Base-by-base conservation (phyloP, 371 early-diverging fungal genomes). In the Blakeslea trispora region DNA sequence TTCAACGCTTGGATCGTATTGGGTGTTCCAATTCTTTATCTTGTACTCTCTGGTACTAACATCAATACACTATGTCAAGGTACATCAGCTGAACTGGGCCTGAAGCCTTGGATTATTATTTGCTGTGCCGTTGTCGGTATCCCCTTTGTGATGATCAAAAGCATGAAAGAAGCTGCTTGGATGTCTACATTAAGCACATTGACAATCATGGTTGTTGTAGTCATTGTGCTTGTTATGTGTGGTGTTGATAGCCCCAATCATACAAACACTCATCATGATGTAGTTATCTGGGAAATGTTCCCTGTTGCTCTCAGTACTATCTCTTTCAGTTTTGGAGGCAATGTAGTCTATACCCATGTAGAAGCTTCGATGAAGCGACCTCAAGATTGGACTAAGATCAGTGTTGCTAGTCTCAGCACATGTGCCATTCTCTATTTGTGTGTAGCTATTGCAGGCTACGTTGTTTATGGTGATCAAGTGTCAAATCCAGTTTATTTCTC, bases 301-400 rank as follows among this genome's bases (percentile, higher is more conserved):
- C 84, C 87, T 4, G 61, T 80, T 11, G 80, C 87, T 0, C 61
- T 86, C 1, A 76, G 80, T 32, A 85, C 87, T 5, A 86, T 91
- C 32, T 89, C 86, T 49, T 90, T 90, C 66, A 81, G 84, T 63
- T 92, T 87, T 53, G 91, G 92, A 51, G 92, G 91, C 41, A 92
- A 91, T 62, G 82, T 88, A 19, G 83, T 91, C 45, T 92, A 88
- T 50, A 90, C 93, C 15, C 89, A 91, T 60, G 86, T 94, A 21
- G 92, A 92, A 67, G 83, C 83, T 22, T 87, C 91, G 17, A 92
- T 96, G 93, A 78, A 81, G 60, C 63, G 83, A 22, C 94, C 92
- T 53, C 72, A 78, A 54, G 61, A 81, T 18, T 96, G 92, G 86
- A 76, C 83, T 63, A 79, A 72, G 65, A 87, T 91, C 10, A 69